Evolutionary conservation across 805 yeast species (phyloP).

Genomic region (Nakazawaea ernobii): DNA sequence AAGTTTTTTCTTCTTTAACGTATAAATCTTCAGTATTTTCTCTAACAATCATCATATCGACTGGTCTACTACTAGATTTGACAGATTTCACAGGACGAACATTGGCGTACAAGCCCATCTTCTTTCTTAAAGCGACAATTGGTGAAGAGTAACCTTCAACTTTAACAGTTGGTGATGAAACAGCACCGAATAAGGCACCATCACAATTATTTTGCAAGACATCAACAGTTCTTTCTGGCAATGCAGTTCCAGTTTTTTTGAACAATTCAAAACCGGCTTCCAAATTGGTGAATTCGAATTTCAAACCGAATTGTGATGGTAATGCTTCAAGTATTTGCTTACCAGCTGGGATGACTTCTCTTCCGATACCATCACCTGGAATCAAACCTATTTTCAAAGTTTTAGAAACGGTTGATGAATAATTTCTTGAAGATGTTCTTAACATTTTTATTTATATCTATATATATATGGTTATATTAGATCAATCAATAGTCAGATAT

Average conservation of each 20-base stretch:
- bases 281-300: slow-evolving; percentile 80
- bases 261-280: slow-evolving; percentile 94
- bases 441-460: slow-evolving; percentile 5
- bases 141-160: slow-evolving; percentile 98
- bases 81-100: slow-evolving; percentile 97
- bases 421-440: slow-evolving; percentile 7
- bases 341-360: slow-evolving; percentile 98
- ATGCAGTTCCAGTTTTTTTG: slow-evolving; percentile 90
- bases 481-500: no score
- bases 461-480: no score
- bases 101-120: slow-evolving; percentile 89
- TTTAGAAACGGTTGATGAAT: slow-evolving; percentile 26
- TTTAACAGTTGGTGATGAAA: slow-evolving; percentile 88
- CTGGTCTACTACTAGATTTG: slow-evolving; percentile 78
- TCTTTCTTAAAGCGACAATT: slow-evolving; percentile 96
- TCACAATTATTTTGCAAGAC: slow-evolving; percentile 77
- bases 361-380: slow-evolving; percentile 98
- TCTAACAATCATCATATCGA: slow-evolving; percentile 96
- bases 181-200: slow-evolving; percentile 98
- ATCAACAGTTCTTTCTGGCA: slow-evolving; percentile 88
- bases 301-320: slow-evolving; percentile 67
- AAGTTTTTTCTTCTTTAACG: slow-evolving; percentile 85
- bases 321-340: slow-evolving; percentile 77
- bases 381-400: slow-evolving; percentile 62
- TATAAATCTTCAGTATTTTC: slow-evolving; percentile 98